A percentile compares a stretch with the other conserved stretches of the same genome.
Conservation (phyloP, 139 green algal genomes). For the Limnomonas spitsbergensis region DNA sequence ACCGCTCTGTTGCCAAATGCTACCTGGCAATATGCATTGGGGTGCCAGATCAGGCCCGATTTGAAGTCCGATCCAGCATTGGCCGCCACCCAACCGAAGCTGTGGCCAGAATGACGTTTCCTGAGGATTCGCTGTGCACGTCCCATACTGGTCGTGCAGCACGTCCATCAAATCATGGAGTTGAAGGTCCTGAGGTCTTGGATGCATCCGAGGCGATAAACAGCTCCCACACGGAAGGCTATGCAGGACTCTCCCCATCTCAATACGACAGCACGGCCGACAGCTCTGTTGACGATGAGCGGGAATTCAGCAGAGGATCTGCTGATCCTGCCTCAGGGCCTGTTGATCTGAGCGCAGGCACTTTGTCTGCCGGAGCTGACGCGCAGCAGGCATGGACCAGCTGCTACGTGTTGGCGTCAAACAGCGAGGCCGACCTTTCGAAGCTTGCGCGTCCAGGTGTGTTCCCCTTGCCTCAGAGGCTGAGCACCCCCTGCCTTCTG, state of each 20-base stretch:
- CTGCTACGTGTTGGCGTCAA: neutral
- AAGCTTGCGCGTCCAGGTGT: too few species aligned
- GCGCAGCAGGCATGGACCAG: neutral
- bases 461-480: too few species aligned
- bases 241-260: too few species aligned
- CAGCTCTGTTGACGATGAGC: too few species aligned
- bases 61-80: constrained; percentile 62
- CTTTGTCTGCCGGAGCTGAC: neutral
- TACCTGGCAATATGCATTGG: constrained; percentile 72
- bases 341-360: neutral
- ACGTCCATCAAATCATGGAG: neutral
- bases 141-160: neutral
- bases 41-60: constrained; percentile 24
- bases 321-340: too few species aligned
- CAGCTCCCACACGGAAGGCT: neutral
- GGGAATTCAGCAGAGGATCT: too few species aligned
- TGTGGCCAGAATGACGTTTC: constrained; percentile 5
- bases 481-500: too few species aligned
- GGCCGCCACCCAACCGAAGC: constrained; percentile 46
- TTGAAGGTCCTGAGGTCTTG: neutral
- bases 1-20: constrained; percentile 57
- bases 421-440: neutral
- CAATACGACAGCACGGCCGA: neutral
- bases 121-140: neutral
- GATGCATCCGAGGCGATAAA: neutral